Evolutionary conservation across 495 filamentous ascomycete species (phyloP), one percentile per base, ranked within the genome.

Genomic region (Hypoxylon rickii): DNA sequence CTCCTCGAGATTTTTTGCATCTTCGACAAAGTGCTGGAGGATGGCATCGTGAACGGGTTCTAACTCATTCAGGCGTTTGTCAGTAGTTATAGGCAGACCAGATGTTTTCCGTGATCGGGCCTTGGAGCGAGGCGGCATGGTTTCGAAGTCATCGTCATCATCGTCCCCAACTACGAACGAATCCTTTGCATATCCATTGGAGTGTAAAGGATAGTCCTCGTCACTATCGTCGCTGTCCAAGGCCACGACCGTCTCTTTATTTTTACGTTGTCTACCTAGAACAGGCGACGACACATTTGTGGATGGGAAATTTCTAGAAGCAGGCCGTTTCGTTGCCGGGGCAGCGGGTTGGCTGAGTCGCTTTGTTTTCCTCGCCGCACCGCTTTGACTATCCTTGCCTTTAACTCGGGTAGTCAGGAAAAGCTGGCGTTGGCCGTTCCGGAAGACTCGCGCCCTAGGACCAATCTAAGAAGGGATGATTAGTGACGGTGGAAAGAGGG

Each of bases 201-300:
- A 63, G 24, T 76, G 71, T 19, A 65, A 51, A 33, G 61, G 66
- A 17, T 59, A 62, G 3, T 73, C 74, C 1, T 70, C 64, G 11
- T 65, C 61, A 10, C 71, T 69, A n/a, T 74, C 66, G 12, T 73
- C 61, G n/a, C 69, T 49, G 31, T 45, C 59, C 12, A 40, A 31
- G 21, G 22, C 54, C 13, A 65, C 19, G 3, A 80, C 76, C 54
- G 79, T 81, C 31, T 75, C 76, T 66, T 86, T 77, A 13, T 60
- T 61, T 41, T 67, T 74, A 32, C 63, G 69, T 5, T 69, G 45
- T 21, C 63, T 56, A 18, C 66, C 61, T 31, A 60, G 79, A 2
- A 90, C 68, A 4, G 94, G 93, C 8, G 94, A 96, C 2, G 94
- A 92, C 7, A 96, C 80, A 47, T 90, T 88, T 0, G 93, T 96